phyloP scores from a whole-genome alignment of 1,139 yeast genomes.

The Schizosaccharomyces versatilis region DNA sequence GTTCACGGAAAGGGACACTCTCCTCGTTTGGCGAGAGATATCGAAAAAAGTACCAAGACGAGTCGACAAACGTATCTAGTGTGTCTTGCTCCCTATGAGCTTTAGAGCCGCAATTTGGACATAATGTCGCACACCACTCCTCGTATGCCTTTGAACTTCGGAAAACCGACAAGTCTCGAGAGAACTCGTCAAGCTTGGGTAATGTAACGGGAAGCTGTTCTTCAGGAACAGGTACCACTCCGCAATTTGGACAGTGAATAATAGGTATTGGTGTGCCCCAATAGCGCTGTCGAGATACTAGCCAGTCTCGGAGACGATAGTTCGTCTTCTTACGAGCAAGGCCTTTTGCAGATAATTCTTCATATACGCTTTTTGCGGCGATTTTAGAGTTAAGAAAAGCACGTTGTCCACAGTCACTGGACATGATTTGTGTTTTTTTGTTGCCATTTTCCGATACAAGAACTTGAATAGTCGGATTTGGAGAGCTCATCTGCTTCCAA shows the following conservation, averaged over 20 bases:
- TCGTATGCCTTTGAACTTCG: slow-evolving; percentile 19
- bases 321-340: slow-evolving; percentile 33
- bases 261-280: slow-evolving; percentile 99
- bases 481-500: slow-evolving; percentile 40
- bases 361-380: slow-evolving; percentile 32
- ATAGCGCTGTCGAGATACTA: slow-evolving; percentile 76
- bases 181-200: slow-evolving; percentile 16
- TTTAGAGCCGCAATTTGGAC: slow-evolving; percentile 58
- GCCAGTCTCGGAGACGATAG: slow-evolving; percentile 69
- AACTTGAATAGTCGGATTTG: slow-evolving; percentile 23
- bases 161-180: no score
- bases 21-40: slow-evolving; percentile 53
- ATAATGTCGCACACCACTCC: slow-evolving; percentile 48
- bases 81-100: slow-evolving; percentile 90
- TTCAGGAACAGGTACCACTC: slow-evolving; percentile 58
- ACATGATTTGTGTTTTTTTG: slow-evolving; percentile 30
- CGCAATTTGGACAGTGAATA: slow-evolving; percentile 65
- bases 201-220: slow-evolving; percentile 26
- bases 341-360: slow-evolving; percentile 21
- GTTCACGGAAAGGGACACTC: slow-evolving; percentile 29
- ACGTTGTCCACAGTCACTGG: slow-evolving; percentile 27
- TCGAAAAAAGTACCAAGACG: slow-evolving; percentile 88
- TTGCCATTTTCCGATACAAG: slow-evolving; percentile 23
- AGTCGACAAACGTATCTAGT: slow-evolving; percentile 95
- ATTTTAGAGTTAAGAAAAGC: slow-evolving; percentile 28